Base-by-base conservation (phyloP, 1,284 basidiomycete species). In the Ceratobasidium sp. region DNA sequence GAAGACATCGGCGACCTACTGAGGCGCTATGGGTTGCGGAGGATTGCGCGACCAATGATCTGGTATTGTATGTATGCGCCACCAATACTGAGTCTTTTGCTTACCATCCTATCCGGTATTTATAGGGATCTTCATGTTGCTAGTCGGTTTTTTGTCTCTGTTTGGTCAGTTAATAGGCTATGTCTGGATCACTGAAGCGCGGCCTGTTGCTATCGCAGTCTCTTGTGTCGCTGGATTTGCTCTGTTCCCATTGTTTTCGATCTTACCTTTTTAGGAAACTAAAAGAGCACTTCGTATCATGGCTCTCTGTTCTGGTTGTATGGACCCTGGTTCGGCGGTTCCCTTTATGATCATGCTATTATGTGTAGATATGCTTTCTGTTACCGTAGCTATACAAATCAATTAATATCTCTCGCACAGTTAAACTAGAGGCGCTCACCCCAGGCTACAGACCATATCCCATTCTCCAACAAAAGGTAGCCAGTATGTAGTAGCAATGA, bases 161-260 rank as follows among this genome's bases (percentile, higher is more conserved):
- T 52, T 71, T 26, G 69, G 54, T 28, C 69, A 71, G 44, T 23
- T 71, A 20, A 13, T 71, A 3, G 17, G n/a, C 17, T 71, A 71
- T 38, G 44, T 61, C 23, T 71, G 69, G 69, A 26, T 71, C 17
- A 71, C 15, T 40, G 69, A 71, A n/a, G 15, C 69, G 38, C 44
- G 40, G n/a, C 50, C 26, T 44, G 44, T 71, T 2, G 56, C 52
- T 17, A 61, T 71, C 23, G 56, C 54, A 17, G 33, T 61, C 15
- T 59, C 69, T 2, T 71, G 54, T n/a, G 52, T 48, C 15, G 56
- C 56, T 3, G 54, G 54, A 20, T 15, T 57, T 20, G 6, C 28
- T 42, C 38, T 71, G n/a, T 56, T 71, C 7, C 69, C 69, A 7
- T 38, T 71, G 3, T 23, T 68, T 6, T 68, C 66, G 5, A 50